Evolutionary conservation across 768 basidiomycete genomes (phyloP).

Genomic region (Pseudohyphozyma bogoriensis): DNA sequence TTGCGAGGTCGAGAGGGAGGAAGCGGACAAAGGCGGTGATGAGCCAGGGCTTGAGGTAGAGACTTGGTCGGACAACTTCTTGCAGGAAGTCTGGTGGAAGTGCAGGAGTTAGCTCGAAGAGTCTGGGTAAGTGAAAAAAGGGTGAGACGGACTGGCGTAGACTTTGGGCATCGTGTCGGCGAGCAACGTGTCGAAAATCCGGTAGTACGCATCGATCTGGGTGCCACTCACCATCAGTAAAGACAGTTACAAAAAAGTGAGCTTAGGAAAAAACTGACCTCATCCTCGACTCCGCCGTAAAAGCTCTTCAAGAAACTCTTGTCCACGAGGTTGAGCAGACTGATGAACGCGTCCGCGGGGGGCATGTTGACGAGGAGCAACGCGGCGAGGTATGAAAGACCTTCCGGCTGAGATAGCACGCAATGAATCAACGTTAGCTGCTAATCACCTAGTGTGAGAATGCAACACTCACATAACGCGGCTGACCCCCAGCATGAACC

Average conservation of each 20-base stretch:
- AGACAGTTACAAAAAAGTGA: slow-evolving; percentile 7
- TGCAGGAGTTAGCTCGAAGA: background rate
- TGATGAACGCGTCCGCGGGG: slow-evolving; percentile 59
- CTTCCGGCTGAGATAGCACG: slow-evolving; percentile 21
- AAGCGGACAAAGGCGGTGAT: slow-evolving; percentile 70
- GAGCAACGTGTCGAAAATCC: slow-evolving; percentile 82
- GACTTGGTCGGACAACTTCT: slow-evolving; percentile 73
- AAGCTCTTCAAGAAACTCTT: slow-evolving; percentile 76
- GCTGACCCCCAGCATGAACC: slow-evolving; percentile 57
- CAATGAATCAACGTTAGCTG: too few species aligned
- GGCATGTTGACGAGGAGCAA: slow-evolving; percentile 81
- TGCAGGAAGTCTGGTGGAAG: slow-evolving; percentile 59
- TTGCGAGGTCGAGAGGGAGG: slow-evolving; percentile 82
- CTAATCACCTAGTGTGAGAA: too few species aligned
- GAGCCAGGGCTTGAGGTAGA: slow-evolving; percentile 77
- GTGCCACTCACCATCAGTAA: background rate
- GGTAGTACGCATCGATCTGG: slow-evolving; percentile 82
- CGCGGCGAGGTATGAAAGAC: slow-evolving; percentile 51
- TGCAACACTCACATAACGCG: slow-evolving; percentile 51
- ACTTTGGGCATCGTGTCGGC: slow-evolving; percentile 92
- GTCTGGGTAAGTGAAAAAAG: background rate
- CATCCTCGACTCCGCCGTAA: slow-evolving; percentile 58
- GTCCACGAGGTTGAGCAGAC: slow-evolving; percentile 75
- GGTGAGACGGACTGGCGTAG: slow-evolving; percentile 31
- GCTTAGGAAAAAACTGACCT: slow-evolving; percentile 49